These are phyloP conservation scores for Acanthamoeba lenticulata DNA, from an alignment of 208 protist genomes.

Conservation along the genomic window DNA sequence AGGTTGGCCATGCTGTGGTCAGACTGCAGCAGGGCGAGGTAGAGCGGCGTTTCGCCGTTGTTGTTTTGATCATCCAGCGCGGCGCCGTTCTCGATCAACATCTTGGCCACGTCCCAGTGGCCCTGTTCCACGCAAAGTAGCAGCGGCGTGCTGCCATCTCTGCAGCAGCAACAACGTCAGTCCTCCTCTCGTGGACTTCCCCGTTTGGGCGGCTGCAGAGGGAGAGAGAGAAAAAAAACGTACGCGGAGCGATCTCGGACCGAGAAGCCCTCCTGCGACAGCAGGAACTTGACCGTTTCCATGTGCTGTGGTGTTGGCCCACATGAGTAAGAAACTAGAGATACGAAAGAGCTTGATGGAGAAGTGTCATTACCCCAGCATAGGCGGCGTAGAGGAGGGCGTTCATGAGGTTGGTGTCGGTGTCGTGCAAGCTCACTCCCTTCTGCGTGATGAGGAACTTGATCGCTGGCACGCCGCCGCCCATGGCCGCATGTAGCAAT, in stretches of 20 bases:
- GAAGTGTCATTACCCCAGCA: background rate
- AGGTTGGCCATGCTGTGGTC: background rate
- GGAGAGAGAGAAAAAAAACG: background rate
- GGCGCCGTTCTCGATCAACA: background rate
- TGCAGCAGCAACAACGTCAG: background rate
- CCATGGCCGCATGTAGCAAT: background rate
- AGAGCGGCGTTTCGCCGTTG: slow-evolving; percentile 9
- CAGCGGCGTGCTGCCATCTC: background rate
- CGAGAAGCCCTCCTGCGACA: background rate
- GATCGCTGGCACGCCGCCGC: background rate
- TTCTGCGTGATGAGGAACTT: background rate
- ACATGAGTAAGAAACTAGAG: background rate
- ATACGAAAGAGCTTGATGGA: background rate
- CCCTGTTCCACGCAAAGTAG: background rate
- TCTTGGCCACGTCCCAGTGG: background rate
- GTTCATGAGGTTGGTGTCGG: slow-evolving; percentile 4
- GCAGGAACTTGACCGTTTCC: background rate
- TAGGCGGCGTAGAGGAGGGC: slow-evolving; percentile 9
- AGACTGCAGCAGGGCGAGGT: background rate
- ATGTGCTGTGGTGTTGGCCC: background rate
- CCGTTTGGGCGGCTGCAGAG: background rate
- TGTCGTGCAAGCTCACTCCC: background rate
- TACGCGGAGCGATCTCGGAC: background rate
- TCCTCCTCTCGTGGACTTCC: background rate
- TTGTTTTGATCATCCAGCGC: background rate